Conservation (phyloP, 176 grass and related monocot genomes). For the Canna indica region DNA sequence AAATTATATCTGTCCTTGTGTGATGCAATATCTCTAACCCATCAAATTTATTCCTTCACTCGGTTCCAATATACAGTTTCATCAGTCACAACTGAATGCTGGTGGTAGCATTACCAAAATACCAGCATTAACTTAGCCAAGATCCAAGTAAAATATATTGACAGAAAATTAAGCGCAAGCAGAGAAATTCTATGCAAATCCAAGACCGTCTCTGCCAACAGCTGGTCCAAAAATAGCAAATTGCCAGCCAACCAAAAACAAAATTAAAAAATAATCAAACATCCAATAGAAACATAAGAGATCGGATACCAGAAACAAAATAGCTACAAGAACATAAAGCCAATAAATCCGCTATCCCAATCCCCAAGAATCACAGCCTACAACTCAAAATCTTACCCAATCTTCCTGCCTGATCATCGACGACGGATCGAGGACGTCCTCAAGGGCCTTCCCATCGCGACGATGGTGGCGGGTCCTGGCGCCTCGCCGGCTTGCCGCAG, state of each 20-base stretch:
- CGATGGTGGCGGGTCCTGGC: slow-evolving; percentile 35
- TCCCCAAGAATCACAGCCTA: neutral
- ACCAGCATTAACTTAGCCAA: too few relatives aligned
- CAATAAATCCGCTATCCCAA: neutral
- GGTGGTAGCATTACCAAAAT: too few relatives aligned
- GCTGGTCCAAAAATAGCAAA: neutral
- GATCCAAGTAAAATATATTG: too few relatives aligned
- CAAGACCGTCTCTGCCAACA: neutral
- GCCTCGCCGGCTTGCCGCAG: slow-evolving; percentile 1
- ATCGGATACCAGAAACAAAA: neutral
- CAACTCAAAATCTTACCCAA: slow-evolving; percentile 32
- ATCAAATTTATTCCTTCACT: too few relatives aligned
- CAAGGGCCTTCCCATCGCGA: slow-evolving; percentile 13
- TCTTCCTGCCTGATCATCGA: slow-evolving; percentile 17
- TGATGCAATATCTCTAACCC: too few relatives aligned
- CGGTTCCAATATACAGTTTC: too few relatives aligned
- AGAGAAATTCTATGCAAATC: too few relatives aligned
- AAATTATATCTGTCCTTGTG: too few relatives aligned
- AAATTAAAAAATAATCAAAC: neutral
- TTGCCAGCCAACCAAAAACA: too few relatives aligned
- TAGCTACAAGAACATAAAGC: neutral
- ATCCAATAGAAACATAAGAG: neutral
- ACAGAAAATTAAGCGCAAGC: too few relatives aligned
- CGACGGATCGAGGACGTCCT: neutral
- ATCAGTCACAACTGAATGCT: too few relatives aligned